Percentiles rank a stretch among this genome's conserved stretches.
Evolutionary conservation across 768 basidiomycete genomes (phyloP).

Genomic region (Cyclocybe cylindracea): DNA sequence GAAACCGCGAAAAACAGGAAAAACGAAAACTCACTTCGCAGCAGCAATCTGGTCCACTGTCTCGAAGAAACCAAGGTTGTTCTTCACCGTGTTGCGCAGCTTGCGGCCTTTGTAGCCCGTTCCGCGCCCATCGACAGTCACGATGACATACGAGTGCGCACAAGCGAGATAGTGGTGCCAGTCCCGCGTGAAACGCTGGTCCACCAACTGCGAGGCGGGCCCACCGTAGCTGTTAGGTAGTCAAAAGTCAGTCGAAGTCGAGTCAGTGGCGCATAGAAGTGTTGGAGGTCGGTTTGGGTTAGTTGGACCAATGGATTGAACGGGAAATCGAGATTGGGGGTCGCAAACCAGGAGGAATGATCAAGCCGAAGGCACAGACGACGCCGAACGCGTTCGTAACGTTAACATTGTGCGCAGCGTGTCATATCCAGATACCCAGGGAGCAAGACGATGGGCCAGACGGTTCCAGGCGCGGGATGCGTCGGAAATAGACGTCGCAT

Average conservation of each 20-base stretch:
- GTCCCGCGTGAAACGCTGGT: constrained; percentile 64
- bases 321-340: no score
- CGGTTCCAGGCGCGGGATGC: no score
- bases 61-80: constrained; percentile 88
- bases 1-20: neutral
- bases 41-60: constrained; percentile 87
- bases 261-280: neutral
- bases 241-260: neutral
- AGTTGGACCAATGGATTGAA: no score
- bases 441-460: no score
- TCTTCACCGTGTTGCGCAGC: constrained; percentile 85
- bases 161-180: constrained; percentile 90
- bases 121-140: constrained; percentile 90
- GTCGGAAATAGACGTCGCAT: no score
- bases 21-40: constrained; percentile 59
- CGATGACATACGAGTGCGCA: constrained; percentile 79
- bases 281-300: no score
- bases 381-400: no score
- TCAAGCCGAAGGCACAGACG: no score
- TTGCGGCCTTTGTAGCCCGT: constrained; percentile 89
- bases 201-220: constrained; percentile 80
- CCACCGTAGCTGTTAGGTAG: constrained; percentile 75
- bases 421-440: no score
- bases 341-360: no score
- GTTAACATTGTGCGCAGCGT: no score